These are phyloP conservation scores for Phyllosticta citriasiana DNA, from an alignment of 2,329 filamentous ascomycete genomes.

Conservation along the genomic window DNA sequence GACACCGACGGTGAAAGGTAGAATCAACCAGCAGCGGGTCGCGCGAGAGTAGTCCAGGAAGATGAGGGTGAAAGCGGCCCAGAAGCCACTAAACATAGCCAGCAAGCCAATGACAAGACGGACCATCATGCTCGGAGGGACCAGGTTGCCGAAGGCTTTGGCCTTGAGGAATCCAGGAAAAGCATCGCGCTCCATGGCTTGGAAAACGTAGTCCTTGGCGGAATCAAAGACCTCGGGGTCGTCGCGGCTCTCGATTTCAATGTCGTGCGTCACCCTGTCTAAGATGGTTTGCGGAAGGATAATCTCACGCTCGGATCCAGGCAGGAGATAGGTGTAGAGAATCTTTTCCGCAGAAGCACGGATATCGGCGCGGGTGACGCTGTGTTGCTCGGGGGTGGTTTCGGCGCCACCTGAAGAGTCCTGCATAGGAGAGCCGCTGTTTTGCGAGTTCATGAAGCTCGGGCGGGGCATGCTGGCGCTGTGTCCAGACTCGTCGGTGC, in stretches of 20 bases:
- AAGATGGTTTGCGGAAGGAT: constrained; percentile 83
- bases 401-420: constrained; percentile 23
- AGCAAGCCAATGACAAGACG: constrained; percentile 77
- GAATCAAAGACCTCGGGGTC: constrained; percentile 96
- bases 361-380: constrained; percentile 81
- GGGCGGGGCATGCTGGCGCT: constrained; percentile 34
- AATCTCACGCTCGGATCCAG: constrained; percentile 93
- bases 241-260: constrained; percentile 84
- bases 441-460: constrained; percentile 57
- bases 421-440: constrained; percentile 57
- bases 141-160: constrained; percentile 91
- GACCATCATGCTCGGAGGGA: constrained; percentile 80
- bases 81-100: constrained; percentile 83
- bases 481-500: constrained; percentile 45
- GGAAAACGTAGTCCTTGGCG: constrained; percentile 98
- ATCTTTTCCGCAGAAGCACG: constrained; percentile 94
- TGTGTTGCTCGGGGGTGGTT: constrained; percentile 51
- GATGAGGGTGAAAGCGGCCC: constrained; percentile 87
- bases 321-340: constrained; percentile 91
- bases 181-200: constrained; percentile 99
- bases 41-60: constrained; percentile 69
- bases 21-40: constrained; percentile 78
- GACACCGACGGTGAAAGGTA: constrained; percentile 84
- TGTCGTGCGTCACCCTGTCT: constrained; percentile 71
- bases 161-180: constrained; percentile 92